Evolutionary conservation across 176 grass and related monocot genomes (phyloP).

Genomic region (Rhynchospora tenuis): DNA sequence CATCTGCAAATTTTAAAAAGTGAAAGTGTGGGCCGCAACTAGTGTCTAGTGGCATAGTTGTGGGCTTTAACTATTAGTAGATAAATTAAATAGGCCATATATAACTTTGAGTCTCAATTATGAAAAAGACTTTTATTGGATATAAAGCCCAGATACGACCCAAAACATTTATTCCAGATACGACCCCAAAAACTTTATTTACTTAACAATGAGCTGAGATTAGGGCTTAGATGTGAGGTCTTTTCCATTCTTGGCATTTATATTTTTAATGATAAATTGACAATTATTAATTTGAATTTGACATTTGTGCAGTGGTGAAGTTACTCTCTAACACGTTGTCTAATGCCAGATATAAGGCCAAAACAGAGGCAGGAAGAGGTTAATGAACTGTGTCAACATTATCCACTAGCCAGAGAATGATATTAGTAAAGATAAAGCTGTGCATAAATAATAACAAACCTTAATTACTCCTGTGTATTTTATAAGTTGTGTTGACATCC

Average conservation of each 20-base stretch:
- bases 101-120: background rate
- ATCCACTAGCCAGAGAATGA: too few species aligned
- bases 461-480: too few species aligned
- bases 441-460: too few species aligned
- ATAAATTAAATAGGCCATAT: background rate
- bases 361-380: too few species aligned
- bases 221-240: background rate
- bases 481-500: too few species aligned
- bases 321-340: too few species aligned
- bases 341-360: too few species aligned
- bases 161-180: too few species aligned
- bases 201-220: background rate
- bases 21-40: background rate
- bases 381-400: too few species aligned
- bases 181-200: background rate
- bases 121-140: background rate
- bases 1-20: too few species aligned
- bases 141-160: background rate
- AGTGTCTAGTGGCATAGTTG: background rate
- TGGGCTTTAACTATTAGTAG: background rate
- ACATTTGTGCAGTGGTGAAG: background rate
- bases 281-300: background rate
- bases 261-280: background rate
- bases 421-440: too few species aligned
- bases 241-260: background rate